Base-by-base conservation (phyloP, 1,284 basidiomycete species). In the Trametes polyzona region DNA sequence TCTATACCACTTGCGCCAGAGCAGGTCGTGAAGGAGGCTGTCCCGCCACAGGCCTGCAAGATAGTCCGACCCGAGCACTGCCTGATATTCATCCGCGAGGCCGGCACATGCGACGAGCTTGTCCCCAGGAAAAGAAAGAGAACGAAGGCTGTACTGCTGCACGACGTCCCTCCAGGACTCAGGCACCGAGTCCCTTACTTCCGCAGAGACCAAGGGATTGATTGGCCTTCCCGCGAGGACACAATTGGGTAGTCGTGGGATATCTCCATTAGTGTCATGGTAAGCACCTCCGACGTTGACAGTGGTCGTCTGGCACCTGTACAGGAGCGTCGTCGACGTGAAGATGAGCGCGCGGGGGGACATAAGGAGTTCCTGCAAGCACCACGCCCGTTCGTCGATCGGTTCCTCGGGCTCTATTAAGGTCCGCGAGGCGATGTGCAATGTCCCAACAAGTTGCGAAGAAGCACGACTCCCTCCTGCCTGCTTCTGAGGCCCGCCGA, bases 91-190 rank as follows among this genome's bases (percentile, higher is more conserved):
- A 51, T 57, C 57, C 10, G 61, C 61, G 51, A 62, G 40, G 2
- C 47, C 51, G 10, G 57, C 57, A 40, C 56, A 55, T 39, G 61
- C 61, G 26, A 59, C 26, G 26, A 62, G 55, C 43, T 62, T 62
- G 61, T 62, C 61, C 3, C 21, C 47, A 3, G 57, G 54, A 23
- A 52, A 40, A 1, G 54, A 26, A 24, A 57, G 12, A 1, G 40
- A 7, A 17, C 61, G 61, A 5, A 43, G 52, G 10, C 54, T 59
- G 48, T 62, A 62, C 40, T 62, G 52, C 2, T 51, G 52, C 24
- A 62, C 49, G 3, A 51, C 44, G 12, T 50, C 52, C 17, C 24
- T 19, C 61, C 61, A 62, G 6, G 61, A 40, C 27, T 19, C 56
- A 41, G 11, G 29, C 27, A 35, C 52, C 47, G 32, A 17, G 4